These are phyloP conservation scores for Dryas alaskensis DNA, from an alignment of 306 rosid species.

Conservation along the genomic window DNA sequence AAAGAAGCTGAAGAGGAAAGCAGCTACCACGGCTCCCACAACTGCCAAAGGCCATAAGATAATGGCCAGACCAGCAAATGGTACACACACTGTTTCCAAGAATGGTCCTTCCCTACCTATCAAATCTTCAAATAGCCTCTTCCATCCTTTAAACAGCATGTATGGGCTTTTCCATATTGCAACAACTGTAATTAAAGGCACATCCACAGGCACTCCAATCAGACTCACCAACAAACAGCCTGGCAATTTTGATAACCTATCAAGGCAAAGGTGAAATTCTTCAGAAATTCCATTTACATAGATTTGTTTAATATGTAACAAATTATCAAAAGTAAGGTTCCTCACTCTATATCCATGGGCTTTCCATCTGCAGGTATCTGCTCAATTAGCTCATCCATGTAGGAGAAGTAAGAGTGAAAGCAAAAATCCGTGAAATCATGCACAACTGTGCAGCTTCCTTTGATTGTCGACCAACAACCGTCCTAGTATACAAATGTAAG, in stretches of 20 bases:
- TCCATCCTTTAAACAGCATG: conserved; percentile 81
- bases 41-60: conserved; percentile 84
- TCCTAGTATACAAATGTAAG: conserved; percentile 41
- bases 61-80: conserved; percentile 82
- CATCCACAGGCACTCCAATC: conserved; percentile 54
- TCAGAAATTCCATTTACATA: not conserved
- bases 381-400: conserved; percentile 76
- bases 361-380: conserved; percentile 50
- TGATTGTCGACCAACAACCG: conserved; percentile 67
- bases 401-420: conserved; percentile 83
- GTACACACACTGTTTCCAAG: conserved; percentile 73
- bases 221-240: conserved; percentile 58
- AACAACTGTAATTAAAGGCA: conserved; percentile 48
- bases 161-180: conserved; percentile 79
- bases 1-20: conserved; percentile 52
- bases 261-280: not conserved
- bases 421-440: conserved; percentile 70
- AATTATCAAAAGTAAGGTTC: not conserved
- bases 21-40: conserved; percentile 49
- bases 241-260: conserved; percentile 57
- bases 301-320: conserved; percentile 5
- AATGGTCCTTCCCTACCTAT: conserved; percentile 87
- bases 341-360: conserved; percentile 59
- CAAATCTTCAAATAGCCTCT: conserved; percentile 79
- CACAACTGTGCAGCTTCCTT: conserved; percentile 59